A percentile compares a stretch with the other conserved stretches of the same genome.
Conservation (phyloP, 176 grass and related monocot species). For the Eremochloa ophiuroides region DNA sequence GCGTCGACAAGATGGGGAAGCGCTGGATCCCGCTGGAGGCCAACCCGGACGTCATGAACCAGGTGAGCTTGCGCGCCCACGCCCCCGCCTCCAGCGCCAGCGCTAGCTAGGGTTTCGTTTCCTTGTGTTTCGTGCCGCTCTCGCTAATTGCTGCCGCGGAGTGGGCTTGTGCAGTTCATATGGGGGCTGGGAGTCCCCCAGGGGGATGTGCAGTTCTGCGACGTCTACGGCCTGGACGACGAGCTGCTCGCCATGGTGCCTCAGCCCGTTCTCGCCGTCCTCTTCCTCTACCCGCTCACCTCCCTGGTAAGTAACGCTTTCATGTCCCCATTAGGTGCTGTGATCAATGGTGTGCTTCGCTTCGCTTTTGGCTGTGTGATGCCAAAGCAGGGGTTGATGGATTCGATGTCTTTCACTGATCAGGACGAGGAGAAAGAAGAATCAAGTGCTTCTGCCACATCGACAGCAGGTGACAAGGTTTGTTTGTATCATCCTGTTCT, state of each 20-base stretch:
- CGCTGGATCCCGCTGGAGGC: constrained; percentile 96
- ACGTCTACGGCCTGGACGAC: constrained; percentile 94
- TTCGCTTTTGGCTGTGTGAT: neutral
- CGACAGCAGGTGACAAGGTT: constrained; percentile 18
- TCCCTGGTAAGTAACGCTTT: constrained; percentile 27
- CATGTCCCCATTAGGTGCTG: neutral
- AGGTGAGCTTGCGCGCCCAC: constrained; percentile 37
- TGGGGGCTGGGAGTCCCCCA: constrained; percentile 80
- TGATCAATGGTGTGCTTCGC: neutral
- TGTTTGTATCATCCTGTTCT: neutral
- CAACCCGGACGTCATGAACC: constrained; percentile 98
- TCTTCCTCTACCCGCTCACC: constrained; percentile 87
- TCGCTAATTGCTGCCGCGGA: neutral
- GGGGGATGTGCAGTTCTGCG: constrained; percentile 67
- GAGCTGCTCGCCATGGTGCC: constrained; percentile 87
- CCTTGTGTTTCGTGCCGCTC: neutral
- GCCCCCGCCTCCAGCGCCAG: neutral
- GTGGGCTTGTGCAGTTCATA: constrained; percentile 54
- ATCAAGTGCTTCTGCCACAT: constrained; percentile 17
- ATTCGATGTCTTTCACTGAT: neutral
- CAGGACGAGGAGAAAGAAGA: constrained; percentile 41
- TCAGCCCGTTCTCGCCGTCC: constrained; percentile 84
- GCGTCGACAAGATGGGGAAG: constrained; percentile 53
- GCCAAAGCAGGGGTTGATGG: neutral
- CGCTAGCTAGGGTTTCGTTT: constrained; percentile 30